phyloP scores from a whole-genome alignment of 2,329 filamentous ascomycete species.

The Chlorencoelia australis region DNA sequence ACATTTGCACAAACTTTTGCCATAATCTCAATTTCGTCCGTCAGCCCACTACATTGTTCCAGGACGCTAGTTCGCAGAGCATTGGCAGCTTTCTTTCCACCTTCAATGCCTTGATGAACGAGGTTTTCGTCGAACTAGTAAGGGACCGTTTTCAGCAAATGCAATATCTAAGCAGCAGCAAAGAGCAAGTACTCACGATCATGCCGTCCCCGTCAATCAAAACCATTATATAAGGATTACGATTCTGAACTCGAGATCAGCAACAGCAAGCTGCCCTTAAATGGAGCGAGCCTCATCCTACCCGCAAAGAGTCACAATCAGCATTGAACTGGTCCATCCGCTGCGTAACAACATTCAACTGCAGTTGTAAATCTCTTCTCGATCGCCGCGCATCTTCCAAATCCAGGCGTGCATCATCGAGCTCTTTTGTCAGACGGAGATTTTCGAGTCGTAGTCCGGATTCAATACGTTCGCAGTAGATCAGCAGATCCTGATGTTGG shows the following conservation, averaged over 20 bases:
- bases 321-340: constrained; percentile 28
- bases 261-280: background rate
- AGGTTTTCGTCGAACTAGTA: constrained; percentile 46
- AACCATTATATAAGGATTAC: constrained; percentile 49
- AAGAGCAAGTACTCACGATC: constrained; percentile 34
- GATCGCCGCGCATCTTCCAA: constrained; percentile 39
- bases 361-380: constrained; percentile 41
- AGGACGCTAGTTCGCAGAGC: constrained; percentile 39
- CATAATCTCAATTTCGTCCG: constrained; percentile 42
- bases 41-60: constrained; percentile 35
- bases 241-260: constrained; percentile 22
- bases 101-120: constrained; percentile 40
- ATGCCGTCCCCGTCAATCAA: constrained; percentile 55
- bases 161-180: background rate
- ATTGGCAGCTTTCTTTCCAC: constrained; percentile 31
- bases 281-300: constrained; percentile 22
- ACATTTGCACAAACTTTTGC: constrained; percentile 48
- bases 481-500: constrained; percentile 35
- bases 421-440: constrained; percentile 30
- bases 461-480: constrained; percentile 37
- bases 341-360: constrained; percentile 32
- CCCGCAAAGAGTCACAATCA: constrained; percentile 37
- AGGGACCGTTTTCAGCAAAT: constrained; percentile 11
- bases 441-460: constrained; percentile 36
- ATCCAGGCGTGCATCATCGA: constrained; percentile 39